Percentiles rank a stretch among this genome's conserved stretches.
Conservation (phyloP, 345 rosid genomes). For the Pseudoturritis turrita region DNA sequence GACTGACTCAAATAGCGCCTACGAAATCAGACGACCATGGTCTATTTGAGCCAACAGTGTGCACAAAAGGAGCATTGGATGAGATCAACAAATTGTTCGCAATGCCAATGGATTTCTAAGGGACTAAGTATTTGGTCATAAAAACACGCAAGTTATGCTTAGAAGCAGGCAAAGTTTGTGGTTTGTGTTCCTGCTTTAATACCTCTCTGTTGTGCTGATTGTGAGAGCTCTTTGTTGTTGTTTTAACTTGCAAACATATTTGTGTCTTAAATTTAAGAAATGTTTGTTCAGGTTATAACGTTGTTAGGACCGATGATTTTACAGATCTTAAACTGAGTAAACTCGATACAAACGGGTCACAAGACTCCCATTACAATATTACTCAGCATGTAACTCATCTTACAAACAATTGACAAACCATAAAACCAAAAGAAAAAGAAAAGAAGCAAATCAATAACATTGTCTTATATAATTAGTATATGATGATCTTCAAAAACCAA, state of each 20-base stretch:
- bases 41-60: constrained; percentile 72
- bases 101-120: constrained; percentile 72
- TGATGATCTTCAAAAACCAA: background rate
- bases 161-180: background rate
- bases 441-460: background rate
- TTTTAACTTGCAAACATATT: background rate
- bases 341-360: constrained; percentile 6
- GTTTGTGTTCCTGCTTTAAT: background rate
- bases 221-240: background rate
- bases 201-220: constrained; percentile 15
- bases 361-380: constrained; percentile 12
- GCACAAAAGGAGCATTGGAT: constrained; percentile 84
- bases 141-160: background rate
- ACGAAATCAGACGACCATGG: constrained; percentile 38
- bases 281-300: background rate
- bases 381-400: constrained; percentile 17
- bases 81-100: constrained; percentile 82
- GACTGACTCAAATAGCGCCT: constrained; percentile 30
- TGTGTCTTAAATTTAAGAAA: constrained; percentile 10
- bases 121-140: constrained; percentile 2
- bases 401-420: constrained; percentile 20
- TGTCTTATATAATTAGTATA: background rate
- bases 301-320: constrained; percentile 6
- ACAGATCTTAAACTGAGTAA: background rate
- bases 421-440: background rate